Evolutionary conservation across 345 rosid genomes (phyloP).

Genomic region (Brassica cretica): DNA sequence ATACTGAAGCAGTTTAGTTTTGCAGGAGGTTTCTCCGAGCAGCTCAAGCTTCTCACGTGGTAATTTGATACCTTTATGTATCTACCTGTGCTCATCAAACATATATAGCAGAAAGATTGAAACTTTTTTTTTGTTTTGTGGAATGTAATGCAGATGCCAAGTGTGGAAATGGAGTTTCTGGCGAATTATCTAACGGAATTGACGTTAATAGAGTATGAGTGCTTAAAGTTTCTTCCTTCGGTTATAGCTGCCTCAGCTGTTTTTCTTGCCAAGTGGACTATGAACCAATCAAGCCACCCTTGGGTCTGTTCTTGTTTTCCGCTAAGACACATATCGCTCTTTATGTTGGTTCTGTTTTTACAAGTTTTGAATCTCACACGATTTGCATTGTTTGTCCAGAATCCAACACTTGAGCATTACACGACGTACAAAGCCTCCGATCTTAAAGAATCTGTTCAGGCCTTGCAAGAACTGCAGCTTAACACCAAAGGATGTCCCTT

Average conservation of each 20-base stretch:
- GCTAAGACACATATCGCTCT: neutral
- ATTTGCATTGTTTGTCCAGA: conserved; percentile 39
- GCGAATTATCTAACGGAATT: conserved; percentile 80
- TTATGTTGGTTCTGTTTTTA: neutral
- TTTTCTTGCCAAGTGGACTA: conserved; percentile 90
- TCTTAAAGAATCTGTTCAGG: conserved; percentile 53
- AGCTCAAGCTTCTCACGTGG: conserved; percentile 76
- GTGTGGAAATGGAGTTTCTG: conserved; percentile 72
- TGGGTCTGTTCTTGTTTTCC: conserved; percentile 58
- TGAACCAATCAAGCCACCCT: conserved; percentile 77
- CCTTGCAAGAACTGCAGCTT: conserved; percentile 71
- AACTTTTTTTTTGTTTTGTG: neutral
- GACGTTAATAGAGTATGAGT: conserved; percentile 59
- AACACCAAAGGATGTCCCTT: conserved; percentile 68
- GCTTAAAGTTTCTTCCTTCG: conserved; percentile 76
- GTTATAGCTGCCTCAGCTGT: conserved; percentile 88
- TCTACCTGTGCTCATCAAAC: neutral
- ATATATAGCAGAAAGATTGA: conserved; percentile 27
- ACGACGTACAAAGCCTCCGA: conserved; percentile 67
- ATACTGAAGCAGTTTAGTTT: conserved; percentile 47
- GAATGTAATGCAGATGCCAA: conserved; percentile 59
- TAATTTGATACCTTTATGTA: conserved; percentile 26
- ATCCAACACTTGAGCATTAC: conserved; percentile 74
- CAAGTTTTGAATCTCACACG: neutral
- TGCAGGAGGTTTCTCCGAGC: conserved; percentile 82